These are phyloP conservation scores for Trematosphaeria pertusa DNA, from an alignment of 2,329 filamentous ascomycete genomes.

Conservation along the genomic window DNA sequence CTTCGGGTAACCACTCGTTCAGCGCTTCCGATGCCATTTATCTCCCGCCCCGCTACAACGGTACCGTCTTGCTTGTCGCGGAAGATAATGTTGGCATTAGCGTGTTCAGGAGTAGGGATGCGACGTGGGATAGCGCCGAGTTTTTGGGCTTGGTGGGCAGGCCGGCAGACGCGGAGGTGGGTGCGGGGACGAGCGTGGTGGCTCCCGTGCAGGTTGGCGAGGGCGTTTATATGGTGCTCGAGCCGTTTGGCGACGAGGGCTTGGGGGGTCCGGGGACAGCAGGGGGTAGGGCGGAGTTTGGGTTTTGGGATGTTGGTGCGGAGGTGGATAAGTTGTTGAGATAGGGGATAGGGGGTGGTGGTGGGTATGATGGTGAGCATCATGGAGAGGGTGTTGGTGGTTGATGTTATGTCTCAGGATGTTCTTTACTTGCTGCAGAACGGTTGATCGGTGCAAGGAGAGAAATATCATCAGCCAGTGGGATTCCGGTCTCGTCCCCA, in stretches of 20 bases:
- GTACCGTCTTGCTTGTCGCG: slow-evolving; percentile 21
- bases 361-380: no score
- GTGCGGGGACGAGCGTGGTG: slow-evolving; percentile 10
- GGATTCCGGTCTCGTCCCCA: no score
- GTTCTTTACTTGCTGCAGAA: no score
- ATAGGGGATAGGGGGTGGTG: no score
- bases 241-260: slow-evolving; percentile 25
- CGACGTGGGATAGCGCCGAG: slow-evolving; percentile 20
- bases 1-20: slow-evolving; percentile 13
- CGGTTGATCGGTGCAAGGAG: no score
- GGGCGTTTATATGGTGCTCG: slow-evolving; percentile 18
- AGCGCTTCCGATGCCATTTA: slow-evolving; percentile 18
- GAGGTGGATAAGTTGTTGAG: slow-evolving; percentile 13
- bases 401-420: no score
- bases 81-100: slow-evolving; percentile 15
- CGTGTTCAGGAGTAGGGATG: slow-evolving; percentile 16
- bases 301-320: slow-evolving; percentile 18
- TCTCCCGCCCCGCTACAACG: slow-evolving; percentile 20
- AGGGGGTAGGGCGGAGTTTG: slow-evolving; percentile 18
- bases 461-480: no score
- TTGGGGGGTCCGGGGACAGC: slow-evolving; percentile 20
- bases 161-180: neutral
- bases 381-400: no score
- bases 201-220: slow-evolving; percentile 20
- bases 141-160: slow-evolving; percentile 1